Evolutionary conservation across 208 protist species (phyloP), one percentile per base, ranked within the genome.

Genomic region (Naegleria lovaniensis): DNA sequence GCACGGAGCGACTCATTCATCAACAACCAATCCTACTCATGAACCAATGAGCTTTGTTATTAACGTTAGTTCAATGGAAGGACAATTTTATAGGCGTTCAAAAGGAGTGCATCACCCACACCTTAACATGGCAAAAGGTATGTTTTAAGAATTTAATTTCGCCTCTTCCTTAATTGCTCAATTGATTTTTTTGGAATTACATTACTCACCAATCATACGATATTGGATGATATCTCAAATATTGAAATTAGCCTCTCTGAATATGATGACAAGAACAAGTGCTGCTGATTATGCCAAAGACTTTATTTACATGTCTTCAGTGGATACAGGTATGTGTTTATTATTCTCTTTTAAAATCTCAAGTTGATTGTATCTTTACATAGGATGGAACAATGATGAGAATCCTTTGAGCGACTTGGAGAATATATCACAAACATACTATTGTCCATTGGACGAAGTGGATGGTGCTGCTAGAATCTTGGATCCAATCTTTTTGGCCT

Each of bases 61-160:
- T 91, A 99, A 99, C 92, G 98, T 99, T 25, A 97, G 94, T 29
- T 97, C 97, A 39, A 99, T 99, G 98, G 98, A 99, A 92, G 98
- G 97, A 33, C 96, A 97, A 95, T 98, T 98, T 92, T 97, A 98
- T 83, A 11, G 36, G 2, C 7, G 22, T n/a, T 67, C 25, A 16
- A 92, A 91, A 67, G 16, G 38, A n/a, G 9, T 48, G 11, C 58
- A 22, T 29, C 96, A 97, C 88, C 94, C 94, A 85, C 96, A 97
- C 93, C 96, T 95, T 41, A 97, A 97, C 94, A 97, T 97, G 96
- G 95, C 38, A 84, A 84, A 33, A 41, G 76, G 19, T 33, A 79
- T 36, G 67, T 79, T 79, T 79, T 36, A 79, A 79, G 1, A 48
- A 48, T 48, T 48, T 48, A 48, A 48, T 9, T 48, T 48, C 43